These are phyloP conservation scores for Clathrospora elynae DNA, from an alignment of 2,329 filamentous ascomycete species.

Conservation along the genomic window DNA sequence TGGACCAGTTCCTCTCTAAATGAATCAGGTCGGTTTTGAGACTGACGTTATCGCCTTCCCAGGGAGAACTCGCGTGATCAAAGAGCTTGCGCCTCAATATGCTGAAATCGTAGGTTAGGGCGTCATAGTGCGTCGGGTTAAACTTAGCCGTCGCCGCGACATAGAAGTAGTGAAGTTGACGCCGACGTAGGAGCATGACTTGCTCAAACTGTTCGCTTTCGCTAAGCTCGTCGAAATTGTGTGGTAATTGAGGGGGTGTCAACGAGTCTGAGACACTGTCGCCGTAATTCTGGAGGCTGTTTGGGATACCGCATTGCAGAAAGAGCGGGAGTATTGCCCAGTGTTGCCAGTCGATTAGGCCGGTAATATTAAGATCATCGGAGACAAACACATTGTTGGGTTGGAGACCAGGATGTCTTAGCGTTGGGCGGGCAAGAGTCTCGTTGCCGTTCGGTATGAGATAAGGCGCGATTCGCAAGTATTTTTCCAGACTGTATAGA, in stretches of 20 bases:
- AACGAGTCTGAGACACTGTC: slow-evolving; percentile 35
- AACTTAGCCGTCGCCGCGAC: slow-evolving; percentile 29
- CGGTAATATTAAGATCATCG: slow-evolving; percentile 38
- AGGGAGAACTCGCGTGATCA: slow-evolving; percentile 32
- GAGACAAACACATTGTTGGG: slow-evolving; percentile 44
- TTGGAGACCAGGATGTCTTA: slow-evolving; percentile 47
- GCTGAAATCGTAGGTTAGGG: slow-evolving; percentile 28
- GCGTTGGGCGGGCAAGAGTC: slow-evolving; percentile 23
- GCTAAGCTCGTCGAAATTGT: slow-evolving; percentile 27
- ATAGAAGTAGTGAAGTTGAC: slow-evolving; percentile 41
- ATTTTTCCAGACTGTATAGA: slow-evolving; percentile 38
- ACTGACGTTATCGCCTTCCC: slow-evolving; percentile 39
- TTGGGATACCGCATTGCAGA: slow-evolving; percentile 47
- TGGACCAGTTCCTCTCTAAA: slow-evolving; percentile 28
- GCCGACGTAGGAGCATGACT: slow-evolving; percentile 33
- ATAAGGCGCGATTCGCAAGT: slow-evolving; percentile 30
- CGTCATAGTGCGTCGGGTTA: slow-evolving; percentile 35
- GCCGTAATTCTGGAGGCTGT: slow-evolving; percentile 50
- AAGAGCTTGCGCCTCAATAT: slow-evolving; percentile 32
- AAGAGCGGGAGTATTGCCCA: slow-evolving; percentile 45
- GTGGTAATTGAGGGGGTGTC: slow-evolving; percentile 28
- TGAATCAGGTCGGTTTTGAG: slow-evolving; percentile 36
- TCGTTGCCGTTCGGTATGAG: slow-evolving; percentile 25
- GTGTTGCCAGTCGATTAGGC: slow-evolving; percentile 54
- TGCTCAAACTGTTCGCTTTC: slow-evolving; percentile 30